A percentile compares a stretch with the other conserved stretches of the same genome.
These are phyloP conservation scores for Tetragonia tetragonoides DNA, from an alignment of 148 eudicot genomes.

Conservation along the genomic window DNA sequence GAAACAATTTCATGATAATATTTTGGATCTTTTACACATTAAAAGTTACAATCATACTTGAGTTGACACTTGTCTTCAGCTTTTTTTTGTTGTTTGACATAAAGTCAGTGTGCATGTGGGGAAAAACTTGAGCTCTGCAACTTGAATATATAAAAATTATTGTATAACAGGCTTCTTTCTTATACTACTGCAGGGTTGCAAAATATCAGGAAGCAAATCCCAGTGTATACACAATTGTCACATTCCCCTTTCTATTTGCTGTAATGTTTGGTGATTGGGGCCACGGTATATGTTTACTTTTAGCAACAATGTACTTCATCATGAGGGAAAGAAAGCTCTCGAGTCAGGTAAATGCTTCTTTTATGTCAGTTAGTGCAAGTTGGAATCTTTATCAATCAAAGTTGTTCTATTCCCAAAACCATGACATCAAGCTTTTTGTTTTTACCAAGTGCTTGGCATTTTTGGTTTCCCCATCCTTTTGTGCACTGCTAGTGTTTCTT, in stretches of 20 bases:
- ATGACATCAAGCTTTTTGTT: not conserved
- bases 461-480: constrained; percentile 2
- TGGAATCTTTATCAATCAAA: not conserved
- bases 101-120: not conserved
- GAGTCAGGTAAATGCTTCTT: constrained; percentile 53
- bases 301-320: constrained; percentile 68
- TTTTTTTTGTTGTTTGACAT: not conserved
- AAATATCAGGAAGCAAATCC: constrained; percentile 96
- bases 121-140: not conserved
- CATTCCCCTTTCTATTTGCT: constrained; percentile 90
- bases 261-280: constrained; percentile 98
- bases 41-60: not conserved
- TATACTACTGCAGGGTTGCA: constrained; percentile 60
- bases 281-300: constrained; percentile 82
- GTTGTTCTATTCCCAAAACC: not conserved
- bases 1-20: not conserved
- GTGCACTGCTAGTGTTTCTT: not conserved
- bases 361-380: constrained; percentile 7
- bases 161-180: not conserved
- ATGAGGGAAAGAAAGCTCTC: constrained; percentile 65
- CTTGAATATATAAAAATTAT: constrained; percentile 4
- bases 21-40: not conserved
- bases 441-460: not conserved
- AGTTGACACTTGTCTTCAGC: not conserved
- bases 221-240: constrained; percentile 67